Evolutionary conservation across 352 stramenopile species (phyloP), one percentile per base, ranked within the genome.

Genomic region (Globisporangium splendens): DNA sequence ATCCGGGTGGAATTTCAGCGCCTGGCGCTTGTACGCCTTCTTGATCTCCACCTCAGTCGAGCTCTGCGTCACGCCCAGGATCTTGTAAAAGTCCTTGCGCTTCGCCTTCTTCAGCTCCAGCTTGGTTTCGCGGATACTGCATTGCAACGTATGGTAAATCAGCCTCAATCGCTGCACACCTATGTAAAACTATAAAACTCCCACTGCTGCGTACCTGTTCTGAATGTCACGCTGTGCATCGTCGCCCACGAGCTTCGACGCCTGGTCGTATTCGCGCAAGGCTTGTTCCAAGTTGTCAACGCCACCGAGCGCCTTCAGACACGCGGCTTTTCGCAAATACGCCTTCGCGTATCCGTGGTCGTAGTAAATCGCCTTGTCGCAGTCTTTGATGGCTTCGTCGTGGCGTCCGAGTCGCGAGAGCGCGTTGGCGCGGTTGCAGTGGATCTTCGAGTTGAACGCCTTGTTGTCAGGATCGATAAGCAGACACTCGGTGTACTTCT

Each of bases 31-130:
- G 78, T 98, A 99, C 6, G 97, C 93, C 70, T 98, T 99, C 80
- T 99, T 99, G 60, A 99, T 99, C 65, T 99, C 95, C 2, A 75
- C 77, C 35, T 97, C 84, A 7, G 83, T 87, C 13, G 96, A 81
- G 50, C 46, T 81, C 68, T 91, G 85, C 13, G 73, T 53, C 20
- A 94, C 93, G 51, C 87, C 86, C 61, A 94, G 61, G 53, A 94
- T 96, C 67, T 96, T 95, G 79, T 99, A 99, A 46, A 97, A 98
- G 72, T 99, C 88, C 69, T 98, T 98, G 62, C 93, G 80, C 66
- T 96, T 97, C n/a, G 91, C 87, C 73, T 97, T 91, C 81, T 98
- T 98, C 14, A 98, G 70, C 55, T 97, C 86, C 54, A 93, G 62
- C 66, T 98, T 95, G 17, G 88, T 93, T 50, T 97, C 80, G 28